These are phyloP conservation scores for Pythium utonaiense DNA, from an alignment of 352 stramenopile species.

Conservation along the genomic window DNA sequence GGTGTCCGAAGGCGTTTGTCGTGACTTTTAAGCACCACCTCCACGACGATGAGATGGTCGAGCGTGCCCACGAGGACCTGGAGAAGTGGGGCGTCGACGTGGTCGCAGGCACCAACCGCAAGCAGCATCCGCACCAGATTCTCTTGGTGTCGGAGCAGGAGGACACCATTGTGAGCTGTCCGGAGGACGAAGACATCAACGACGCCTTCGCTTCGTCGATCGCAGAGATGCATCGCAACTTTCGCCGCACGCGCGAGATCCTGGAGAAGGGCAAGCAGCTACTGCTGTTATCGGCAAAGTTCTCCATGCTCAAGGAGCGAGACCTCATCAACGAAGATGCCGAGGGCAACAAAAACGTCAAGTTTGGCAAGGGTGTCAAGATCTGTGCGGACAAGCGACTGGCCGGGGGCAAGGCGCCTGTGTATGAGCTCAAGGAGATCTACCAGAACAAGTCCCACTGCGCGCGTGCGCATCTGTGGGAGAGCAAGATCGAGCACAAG, in stretches of 20 bases:
- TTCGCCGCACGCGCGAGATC: conserved; percentile 69
- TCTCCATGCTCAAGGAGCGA: conserved; percentile 85
- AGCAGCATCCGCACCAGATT: conserved; percentile 54
- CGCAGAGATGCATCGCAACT: conserved; percentile 72
- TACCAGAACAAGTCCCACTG: conserved; percentile 85
- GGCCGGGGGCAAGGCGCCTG: conserved; percentile 37
- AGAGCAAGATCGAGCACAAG: conserved; percentile 47
- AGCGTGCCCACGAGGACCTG: conserved; percentile 60
- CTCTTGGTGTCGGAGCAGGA: conserved; percentile 78
- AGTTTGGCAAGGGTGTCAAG: conserved; percentile 74
- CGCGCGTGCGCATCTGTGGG: conserved; percentile 73
- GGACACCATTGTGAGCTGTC: conserved; percentile 73
- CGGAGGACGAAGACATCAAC: conserved; percentile 76
- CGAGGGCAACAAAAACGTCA: conserved; percentile 83
- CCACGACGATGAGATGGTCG: conserved; percentile 63
- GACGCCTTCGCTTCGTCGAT: conserved; percentile 73
- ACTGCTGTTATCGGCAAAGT: conserved; percentile 80
- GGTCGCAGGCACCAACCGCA: conserved; percentile 58
- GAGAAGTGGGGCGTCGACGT: conserved; percentile 83
- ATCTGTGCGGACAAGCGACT: conserved; percentile 62
- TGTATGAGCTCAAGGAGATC: conserved; percentile 85
- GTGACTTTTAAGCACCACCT: conserved; percentile 78
- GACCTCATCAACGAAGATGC: conserved; percentile 85
- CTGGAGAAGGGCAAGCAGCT: conserved; percentile 74
- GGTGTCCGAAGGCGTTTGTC: conserved; percentile 76